These are phyloP conservation scores for Penicillium hesseltinei DNA, from an alignment of 2,329 filamentous ascomycete genomes.

Conservation along the genomic window DNA sequence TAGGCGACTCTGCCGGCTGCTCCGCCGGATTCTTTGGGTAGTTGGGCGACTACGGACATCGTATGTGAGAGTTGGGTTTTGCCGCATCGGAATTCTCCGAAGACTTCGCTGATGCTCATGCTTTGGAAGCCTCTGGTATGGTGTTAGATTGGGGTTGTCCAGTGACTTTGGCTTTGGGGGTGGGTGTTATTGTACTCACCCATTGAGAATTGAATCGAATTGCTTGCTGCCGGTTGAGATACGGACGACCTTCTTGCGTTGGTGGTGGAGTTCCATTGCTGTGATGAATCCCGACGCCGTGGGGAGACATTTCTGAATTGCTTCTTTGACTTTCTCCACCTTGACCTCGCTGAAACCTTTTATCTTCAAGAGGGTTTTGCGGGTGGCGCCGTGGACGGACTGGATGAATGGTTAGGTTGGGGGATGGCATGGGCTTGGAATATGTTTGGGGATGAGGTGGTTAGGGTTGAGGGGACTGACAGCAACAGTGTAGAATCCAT, in stretches of 20 bases:
- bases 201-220: slow-evolving; percentile 63
- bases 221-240: slow-evolving; percentile 70
- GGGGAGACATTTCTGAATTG: slow-evolving; percentile 60
- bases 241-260: slow-evolving; percentile 62
- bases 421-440: neutral
- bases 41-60: slow-evolving; percentile 63
- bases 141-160: neutral
- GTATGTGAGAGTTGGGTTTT: slow-evolving; percentile 70
- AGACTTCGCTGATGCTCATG: slow-evolving; percentile 63
- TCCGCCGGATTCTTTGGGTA: slow-evolving; percentile 59
- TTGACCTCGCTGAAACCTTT: slow-evolving; percentile 70
- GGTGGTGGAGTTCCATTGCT: slow-evolving; percentile 61
- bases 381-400: slow-evolving; percentile 61
- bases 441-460: neutral
- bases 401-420: slow-evolving; percentile 27
- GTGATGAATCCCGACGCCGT: slow-evolving; percentile 62
- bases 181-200: slow-evolving; percentile 41
- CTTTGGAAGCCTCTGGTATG: slow-evolving; percentile 63
- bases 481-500: slow-evolving; percentile 63
- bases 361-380: slow-evolving; percentile 62
- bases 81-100: slow-evolving; percentile 54
- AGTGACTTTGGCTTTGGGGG: neutral
- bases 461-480: slow-evolving; percentile 40
- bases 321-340: slow-evolving; percentile 69
- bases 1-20: slow-evolving; percentile 68